These are phyloP conservation scores for Hymenoscyphus occultus DNA, from an alignment of 2,329 filamentous ascomycete species.

Conservation along the genomic window DNA sequence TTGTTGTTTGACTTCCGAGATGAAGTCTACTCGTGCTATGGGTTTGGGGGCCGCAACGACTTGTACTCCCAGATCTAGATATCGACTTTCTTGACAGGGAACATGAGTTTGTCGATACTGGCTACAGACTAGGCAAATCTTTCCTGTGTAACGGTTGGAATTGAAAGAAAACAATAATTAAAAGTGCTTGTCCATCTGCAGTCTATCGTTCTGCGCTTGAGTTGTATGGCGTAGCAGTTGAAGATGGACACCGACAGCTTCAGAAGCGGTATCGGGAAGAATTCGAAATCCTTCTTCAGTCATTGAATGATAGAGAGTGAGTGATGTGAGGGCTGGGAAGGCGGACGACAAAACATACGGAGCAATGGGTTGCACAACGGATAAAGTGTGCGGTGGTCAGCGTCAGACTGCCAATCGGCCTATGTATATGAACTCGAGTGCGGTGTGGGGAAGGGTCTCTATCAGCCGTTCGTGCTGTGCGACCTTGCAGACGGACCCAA, in stretches of 20 bases:
- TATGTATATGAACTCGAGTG: conserved; percentile 22
- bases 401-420: conserved; percentile 17
- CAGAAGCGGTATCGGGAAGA: conserved; percentile 32
- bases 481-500: conserved; percentile 21
- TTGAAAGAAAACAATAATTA: background rate
- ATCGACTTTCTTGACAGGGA: background rate
- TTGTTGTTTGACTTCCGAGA: conserved; percentile 13
- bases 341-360: conserved; percentile 19
- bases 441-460: conserved; percentile 26
- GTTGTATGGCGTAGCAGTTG: background rate
- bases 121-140: background rate
- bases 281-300: conserved; percentile 40
- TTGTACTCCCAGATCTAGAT: conserved; percentile 2
- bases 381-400: conserved; percentile 27
- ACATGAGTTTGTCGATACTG: background rate
- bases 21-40: conserved; percentile 2
- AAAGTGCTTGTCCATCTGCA: conserved; percentile 17
- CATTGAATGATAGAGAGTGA: conserved; percentile 32
- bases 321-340: conserved; percentile 21
- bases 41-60: background rate
- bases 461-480: conserved; percentile 19
- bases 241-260: conserved; percentile 3
- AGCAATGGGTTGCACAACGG: conserved; percentile 21
- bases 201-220: background rate
- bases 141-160: background rate